Evolutionary conservation across 306 rosid species (phyloP), one percentile per base, ranked within the genome.

Genomic region (Prunus mume): DNA sequence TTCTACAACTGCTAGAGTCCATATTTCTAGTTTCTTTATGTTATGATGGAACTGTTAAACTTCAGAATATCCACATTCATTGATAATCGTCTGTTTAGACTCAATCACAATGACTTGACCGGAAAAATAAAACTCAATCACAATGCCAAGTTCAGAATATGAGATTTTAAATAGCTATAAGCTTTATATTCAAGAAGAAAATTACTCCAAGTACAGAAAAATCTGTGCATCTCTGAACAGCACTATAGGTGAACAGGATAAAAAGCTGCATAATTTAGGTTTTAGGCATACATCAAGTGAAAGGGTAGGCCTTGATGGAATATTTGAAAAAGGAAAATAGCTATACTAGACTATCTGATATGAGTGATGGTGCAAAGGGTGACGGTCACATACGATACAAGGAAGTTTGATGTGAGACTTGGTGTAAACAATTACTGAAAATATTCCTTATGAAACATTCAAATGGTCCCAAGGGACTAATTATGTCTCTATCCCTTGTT

Each of bases 1-100:
- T 92, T 75, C 90, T 96, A 20, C 97, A 92, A 78, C 78, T 96
- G 91, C 80, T 96, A 79, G 97, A 92, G 86, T 58, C 27, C 49
- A 24, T 34, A 17, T 25, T 20, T 80, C 51, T 20, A 9, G 11
- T 10, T 43, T 74, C 15, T 12, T 12, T 12, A 17, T 43, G 5
- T 20, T 56, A 24, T 46, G 49, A 9, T 61, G 71, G 17, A 20
- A 32, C 65, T 43, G 11, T 60, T 11, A 0, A 65, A 57, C 38
- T 41, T 43, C 24, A 19, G 1, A 71, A 57, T 57, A 28, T 8
- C 45, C 68, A 9, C 24, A 25, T 68, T 27, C 41, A 47, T 2
- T 9, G 3, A 17, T 73, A 38, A 15, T 14, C 22, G 11, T 20
- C 19, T 20, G 14, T 38, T 11, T 15, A 72, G 65, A 72, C 15